Conservation (phyloP, 495 filamentous ascomycete genomes). For the Hyaloscypha finlandica region DNA sequence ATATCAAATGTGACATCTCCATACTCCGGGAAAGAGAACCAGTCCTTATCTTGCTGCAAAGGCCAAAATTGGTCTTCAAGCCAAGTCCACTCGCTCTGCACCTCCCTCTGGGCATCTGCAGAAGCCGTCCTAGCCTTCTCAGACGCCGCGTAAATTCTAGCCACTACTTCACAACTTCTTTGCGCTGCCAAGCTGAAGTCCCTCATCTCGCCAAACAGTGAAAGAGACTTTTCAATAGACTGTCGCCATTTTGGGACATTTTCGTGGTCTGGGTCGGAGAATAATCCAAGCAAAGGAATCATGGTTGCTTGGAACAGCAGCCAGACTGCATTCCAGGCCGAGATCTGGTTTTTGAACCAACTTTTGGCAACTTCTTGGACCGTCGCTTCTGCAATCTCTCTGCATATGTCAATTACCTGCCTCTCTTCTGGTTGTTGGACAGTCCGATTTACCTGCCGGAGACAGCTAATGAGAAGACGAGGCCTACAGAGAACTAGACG, state of each 20-base stretch:
- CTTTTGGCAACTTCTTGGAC: constrained; percentile 31
- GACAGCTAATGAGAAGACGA: constrained; percentile 28
- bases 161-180: background rate
- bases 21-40: too few species aligned
- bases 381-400: background rate
- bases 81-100: too few species aligned
- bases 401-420: background rate
- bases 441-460: constrained; percentile 1
- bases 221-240: constrained; percentile 3
- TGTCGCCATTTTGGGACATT: constrained; percentile 1
- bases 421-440: background rate
- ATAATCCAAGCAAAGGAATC: constrained; percentile 69
- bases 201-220: constrained; percentile 13
- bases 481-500: background rate
- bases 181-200: constrained; percentile 8
- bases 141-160: background rate
- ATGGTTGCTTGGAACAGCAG: constrained; percentile 75
- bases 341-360: constrained; percentile 68
- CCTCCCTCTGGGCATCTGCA: too few species aligned
- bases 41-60: too few species aligned
- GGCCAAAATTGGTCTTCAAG: too few species aligned
- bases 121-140: background rate
- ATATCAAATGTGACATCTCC: too few species aligned
- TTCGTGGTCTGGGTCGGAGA: constrained; percentile 37
- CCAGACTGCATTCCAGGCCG: constrained; percentile 80